Evolutionary conservation across 805 yeast species (phyloP).

Genomic region (Saccharomycopsis sp.): DNA sequence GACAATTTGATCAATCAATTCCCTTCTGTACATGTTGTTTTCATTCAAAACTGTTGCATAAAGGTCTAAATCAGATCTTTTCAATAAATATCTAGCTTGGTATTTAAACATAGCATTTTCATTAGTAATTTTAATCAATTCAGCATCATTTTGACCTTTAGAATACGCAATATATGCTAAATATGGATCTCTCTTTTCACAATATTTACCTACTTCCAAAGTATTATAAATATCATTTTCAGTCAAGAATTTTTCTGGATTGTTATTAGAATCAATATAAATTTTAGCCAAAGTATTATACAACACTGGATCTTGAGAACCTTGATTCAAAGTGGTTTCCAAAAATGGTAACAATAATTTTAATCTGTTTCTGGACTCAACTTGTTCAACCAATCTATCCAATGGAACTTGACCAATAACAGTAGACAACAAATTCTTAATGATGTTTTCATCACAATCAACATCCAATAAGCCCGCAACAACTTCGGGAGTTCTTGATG

Average conservation of each 20-base stretch:
- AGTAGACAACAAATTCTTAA: conserved; percentile 70
- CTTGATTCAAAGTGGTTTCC: conserved; percentile 79
- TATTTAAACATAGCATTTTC: conserved; percentile 98
- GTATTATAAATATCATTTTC: conserved; percentile 90
- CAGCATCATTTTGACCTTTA: conserved; percentile 88
- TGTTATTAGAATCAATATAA: conserved; percentile 94
- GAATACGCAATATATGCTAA: conserved; percentile 96
- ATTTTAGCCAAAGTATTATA: conserved; percentile 95
- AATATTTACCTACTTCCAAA: conserved; percentile 92
- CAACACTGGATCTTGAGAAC: conserved; percentile 84
- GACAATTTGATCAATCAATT: conserved; percentile 86
- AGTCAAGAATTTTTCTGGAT: conserved; percentile 92
- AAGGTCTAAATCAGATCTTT: conserved; percentile 76
- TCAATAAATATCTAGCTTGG: conserved; percentile 92
- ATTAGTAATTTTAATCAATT: conserved; percentile 84
- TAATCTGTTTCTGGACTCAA: conserved; percentile 91
- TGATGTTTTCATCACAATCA: conserved; percentile 89
- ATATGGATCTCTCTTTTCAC: conserved; percentile 98
- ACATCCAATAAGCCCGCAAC: conserved; percentile 94
- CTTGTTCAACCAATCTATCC: conserved; percentile 82
- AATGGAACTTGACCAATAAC: conserved; percentile 95
- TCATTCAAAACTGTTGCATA: conserved; percentile 75
- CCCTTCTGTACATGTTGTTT: conserved; percentile 83
- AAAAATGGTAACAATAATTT: conserved; percentile 88
- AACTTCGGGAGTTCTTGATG: conserved; percentile 92